Evolutionary conservation across 192 early-diverging fungal species (phyloP).

Genomic region (Coemansia sp.): DNA sequence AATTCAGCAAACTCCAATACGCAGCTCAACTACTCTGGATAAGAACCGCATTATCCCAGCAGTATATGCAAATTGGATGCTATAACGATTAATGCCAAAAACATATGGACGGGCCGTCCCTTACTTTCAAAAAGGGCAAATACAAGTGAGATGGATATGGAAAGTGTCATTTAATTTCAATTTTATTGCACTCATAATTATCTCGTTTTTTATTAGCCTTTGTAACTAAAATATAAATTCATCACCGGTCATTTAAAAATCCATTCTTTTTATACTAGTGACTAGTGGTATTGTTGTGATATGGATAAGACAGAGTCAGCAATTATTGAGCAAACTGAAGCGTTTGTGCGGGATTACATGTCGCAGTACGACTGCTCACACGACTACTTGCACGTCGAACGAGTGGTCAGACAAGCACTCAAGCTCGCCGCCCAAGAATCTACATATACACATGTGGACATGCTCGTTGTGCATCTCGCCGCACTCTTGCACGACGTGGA

Average conservation of each 20-base stretch:
- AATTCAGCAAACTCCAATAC: constrained; percentile 25
- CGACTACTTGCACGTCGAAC: constrained; percentile 68
- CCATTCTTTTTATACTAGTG: neutral
- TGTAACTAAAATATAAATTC: neutral
- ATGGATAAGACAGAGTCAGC: neutral
- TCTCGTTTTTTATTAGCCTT: too few species aligned
- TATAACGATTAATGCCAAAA: too few species aligned
- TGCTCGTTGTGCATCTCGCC: constrained; percentile 63
- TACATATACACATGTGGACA: constrained; percentile 43
- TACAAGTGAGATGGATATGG: too few species aligned
- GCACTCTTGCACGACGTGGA: constrained; percentile 70
- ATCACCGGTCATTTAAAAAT: neutral
- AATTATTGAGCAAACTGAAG: constrained; percentile 40
- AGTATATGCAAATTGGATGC: too few species aligned
- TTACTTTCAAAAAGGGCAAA: too few species aligned
- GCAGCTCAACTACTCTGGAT: constrained; percentile 16
- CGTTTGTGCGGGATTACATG: constrained; percentile 66
- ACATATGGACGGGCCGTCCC: too few species aligned
- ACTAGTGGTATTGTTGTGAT: neutral
- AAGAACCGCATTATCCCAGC: neutral
- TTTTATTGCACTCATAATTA: neutral
- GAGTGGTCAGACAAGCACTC: constrained; percentile 60
- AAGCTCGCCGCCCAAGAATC: constrained; percentile 39
- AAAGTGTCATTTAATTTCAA: neutral
- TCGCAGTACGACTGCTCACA: constrained; percentile 66